Conservation (phyloP, 164 flowering plant species). For the Vitis amurensis region DNA sequence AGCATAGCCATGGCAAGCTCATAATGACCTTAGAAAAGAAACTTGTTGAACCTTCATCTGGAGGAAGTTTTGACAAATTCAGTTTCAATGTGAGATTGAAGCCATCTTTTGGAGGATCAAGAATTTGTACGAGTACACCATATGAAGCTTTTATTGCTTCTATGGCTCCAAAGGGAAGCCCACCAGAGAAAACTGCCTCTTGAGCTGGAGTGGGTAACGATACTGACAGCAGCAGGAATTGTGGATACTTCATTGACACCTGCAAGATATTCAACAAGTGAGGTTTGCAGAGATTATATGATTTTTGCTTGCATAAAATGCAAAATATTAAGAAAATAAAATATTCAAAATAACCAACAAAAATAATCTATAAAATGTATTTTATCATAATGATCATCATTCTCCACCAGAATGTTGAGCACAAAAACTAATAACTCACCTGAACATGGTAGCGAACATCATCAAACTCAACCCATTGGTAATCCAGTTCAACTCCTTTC, state of each 20-base stretch:
- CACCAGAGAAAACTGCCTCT: constrained; percentile 67
- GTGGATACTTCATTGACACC: constrained; percentile 83
- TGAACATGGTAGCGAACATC: constrained; percentile 90
- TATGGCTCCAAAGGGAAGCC: constrained; percentile 90
- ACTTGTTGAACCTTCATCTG: constrained; percentile 79
- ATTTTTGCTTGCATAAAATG: neutral
- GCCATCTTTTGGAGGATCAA: constrained; percentile 97
- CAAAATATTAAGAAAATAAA: neutral
- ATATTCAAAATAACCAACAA: neutral
- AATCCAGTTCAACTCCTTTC: constrained; percentile 86
- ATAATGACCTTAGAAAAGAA: constrained; percentile 54
- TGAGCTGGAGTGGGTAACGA: constrained; percentile 88
- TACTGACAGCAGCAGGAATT: constrained; percentile 62
- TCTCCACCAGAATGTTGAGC: neutral
- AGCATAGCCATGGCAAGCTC: constrained; percentile 32
- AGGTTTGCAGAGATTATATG: neutral
- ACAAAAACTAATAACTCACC: constrained; percentile 37
- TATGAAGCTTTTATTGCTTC: constrained; percentile 92
- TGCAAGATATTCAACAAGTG: constrained; percentile 24
- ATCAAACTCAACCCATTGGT: constrained; percentile 86
- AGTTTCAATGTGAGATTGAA: constrained; percentile 89
- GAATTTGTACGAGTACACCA: constrained; percentile 75
- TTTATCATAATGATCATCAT: neutral
- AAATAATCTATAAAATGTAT: too few species aligned
- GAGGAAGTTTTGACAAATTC: constrained; percentile 82